Evolutionary conservation across 2,329 filamentous ascomycete species (phyloP), one percentile per base, ranked within the genome.

Genomic region (Alternaria atra): DNA sequence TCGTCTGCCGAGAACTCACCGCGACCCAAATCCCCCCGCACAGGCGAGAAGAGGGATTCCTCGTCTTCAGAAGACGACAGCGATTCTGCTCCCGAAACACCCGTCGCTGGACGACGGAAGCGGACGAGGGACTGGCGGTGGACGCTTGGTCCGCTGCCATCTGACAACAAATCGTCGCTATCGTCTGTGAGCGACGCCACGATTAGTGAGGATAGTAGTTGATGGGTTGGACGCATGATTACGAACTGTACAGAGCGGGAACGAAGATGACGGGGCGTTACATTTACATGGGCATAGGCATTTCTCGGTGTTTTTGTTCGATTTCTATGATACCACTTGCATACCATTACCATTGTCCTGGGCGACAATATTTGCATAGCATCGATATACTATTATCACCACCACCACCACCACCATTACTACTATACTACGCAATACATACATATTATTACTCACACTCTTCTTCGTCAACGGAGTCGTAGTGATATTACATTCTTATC

Each of bases 51-150:
- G 71, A 78, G 82, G 23, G 81, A 83, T 56, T 83, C 77, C 1
- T 77, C 74, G 2, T 74, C 75, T 4, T 77, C 79, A 4, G 80
- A 84, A 20, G 80, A 84, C 23, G 79, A 83, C n/a, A 83, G 82
- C 64, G 80, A 82, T 44, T 82, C 81, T 2, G 81, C 78, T 64
- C 84, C 84, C 0, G 80, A 83, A 52, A 87, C 85, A 3, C 85
- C 85, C 4, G 80, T 84, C 15, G 83, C 84, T 20, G 81, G 83
- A 15, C 83, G 84, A 25, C 80, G 79, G 61, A 87, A 87, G 71
- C 80, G 84, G 39, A 82, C 82, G 27, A 74, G 85, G 20, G 82
- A 86, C 66, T 88, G 86, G 86, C 78, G 81, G 47, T 88, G 86
- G 86, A 88, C 86, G 1, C 73, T 88, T 10, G 84, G 82, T 1